These are phyloP conservation scores for Salix suchowensis DNA, from an alignment of 345 rosid species.

Conservation along the genomic window DNA sequence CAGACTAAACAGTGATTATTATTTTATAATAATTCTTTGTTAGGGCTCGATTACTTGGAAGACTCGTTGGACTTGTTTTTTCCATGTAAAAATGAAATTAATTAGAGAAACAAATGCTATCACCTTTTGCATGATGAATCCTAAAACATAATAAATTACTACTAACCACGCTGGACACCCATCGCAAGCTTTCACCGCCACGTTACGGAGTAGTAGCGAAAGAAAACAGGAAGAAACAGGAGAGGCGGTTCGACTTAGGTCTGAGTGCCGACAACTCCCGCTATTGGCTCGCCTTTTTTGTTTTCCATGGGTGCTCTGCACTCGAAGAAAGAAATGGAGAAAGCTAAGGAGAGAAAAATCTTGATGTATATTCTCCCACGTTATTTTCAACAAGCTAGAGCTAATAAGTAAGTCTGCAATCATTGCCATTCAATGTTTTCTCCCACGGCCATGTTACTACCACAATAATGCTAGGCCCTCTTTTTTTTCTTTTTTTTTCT, in stretches of 20 bases:
- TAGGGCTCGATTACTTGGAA: too few relatives aligned
- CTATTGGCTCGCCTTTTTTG: neutral
- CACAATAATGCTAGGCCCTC: too few relatives aligned
- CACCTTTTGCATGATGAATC: too few relatives aligned
- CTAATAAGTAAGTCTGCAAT: too few relatives aligned
- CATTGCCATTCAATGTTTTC: too few relatives aligned
- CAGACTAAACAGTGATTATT: too few relatives aligned
- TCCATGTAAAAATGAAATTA: neutral
- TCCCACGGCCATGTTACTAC: too few relatives aligned
- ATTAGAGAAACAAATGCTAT: neutral
- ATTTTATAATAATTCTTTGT: too few relatives aligned
- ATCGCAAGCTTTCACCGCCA: neutral
- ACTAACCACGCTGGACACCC: neutral
- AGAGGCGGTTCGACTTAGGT: neutral
- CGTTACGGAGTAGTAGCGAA: neutral
- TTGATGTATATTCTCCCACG: too few relatives aligned
- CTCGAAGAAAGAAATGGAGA: neutral
- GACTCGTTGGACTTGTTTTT: neutral
- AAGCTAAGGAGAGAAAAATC: neutral
- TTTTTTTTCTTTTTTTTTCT: too few relatives aligned
- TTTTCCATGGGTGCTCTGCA: neutral
- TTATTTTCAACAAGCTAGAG: too few relatives aligned
- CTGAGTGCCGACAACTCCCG: neutral
- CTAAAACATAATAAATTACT: neutral
- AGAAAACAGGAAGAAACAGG: neutral